Evolutionary conservation across 2,329 filamentous ascomycete species (phyloP).

Genomic region (Clonostachys rosea): DNA sequence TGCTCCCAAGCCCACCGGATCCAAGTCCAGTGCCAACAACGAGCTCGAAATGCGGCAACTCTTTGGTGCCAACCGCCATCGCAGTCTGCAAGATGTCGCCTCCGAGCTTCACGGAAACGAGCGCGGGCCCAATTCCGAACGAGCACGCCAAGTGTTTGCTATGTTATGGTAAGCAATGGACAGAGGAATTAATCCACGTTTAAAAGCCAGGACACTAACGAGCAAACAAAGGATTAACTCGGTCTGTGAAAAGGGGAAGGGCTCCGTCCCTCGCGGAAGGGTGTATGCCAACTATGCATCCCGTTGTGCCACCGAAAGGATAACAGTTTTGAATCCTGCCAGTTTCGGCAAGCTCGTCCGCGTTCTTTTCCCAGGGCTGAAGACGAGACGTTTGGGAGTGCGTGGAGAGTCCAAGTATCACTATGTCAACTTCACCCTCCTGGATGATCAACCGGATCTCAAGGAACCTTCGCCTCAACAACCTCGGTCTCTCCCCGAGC

Average conservation of each 20-base stretch:
- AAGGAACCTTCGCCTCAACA: not conserved
- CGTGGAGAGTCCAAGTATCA: constrained; percentile 98
- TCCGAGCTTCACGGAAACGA: constrained; percentile 74
- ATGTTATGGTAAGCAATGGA: constrained; percentile 70
- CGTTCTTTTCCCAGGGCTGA: constrained; percentile 91
- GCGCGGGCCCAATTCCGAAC: constrained; percentile 74
- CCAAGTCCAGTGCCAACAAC: constrained; percentile 70
- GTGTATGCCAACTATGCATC: constrained; percentile 96
- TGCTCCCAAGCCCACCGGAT: constrained; percentile 51
- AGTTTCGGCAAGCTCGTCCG: constrained; percentile 97
- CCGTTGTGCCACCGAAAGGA: constrained; percentile 85
- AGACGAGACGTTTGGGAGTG: constrained; percentile 86
- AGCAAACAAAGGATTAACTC: constrained; percentile 58
- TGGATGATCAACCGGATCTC: constrained; percentile 37
- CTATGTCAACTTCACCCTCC: constrained; percentile 67
- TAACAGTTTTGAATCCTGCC: constrained; percentile 91
- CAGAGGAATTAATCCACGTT: too few species aligned
- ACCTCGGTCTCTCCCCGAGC: not conserved
- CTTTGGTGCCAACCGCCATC: constrained; percentile 63
- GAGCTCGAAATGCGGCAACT: constrained; percentile 77
- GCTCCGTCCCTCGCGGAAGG: constrained; percentile 84
- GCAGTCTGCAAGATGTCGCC: constrained; percentile 67
- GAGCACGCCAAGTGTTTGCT: constrained; percentile 80
- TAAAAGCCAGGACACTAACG: constrained; percentile 5
- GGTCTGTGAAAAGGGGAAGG: constrained; percentile 69